Evolutionary conservation across 176 grass and related monocot species (phyloP), one percentile per base, ranked within the genome.

Genomic region (Rhynchospora tenuis): DNA sequence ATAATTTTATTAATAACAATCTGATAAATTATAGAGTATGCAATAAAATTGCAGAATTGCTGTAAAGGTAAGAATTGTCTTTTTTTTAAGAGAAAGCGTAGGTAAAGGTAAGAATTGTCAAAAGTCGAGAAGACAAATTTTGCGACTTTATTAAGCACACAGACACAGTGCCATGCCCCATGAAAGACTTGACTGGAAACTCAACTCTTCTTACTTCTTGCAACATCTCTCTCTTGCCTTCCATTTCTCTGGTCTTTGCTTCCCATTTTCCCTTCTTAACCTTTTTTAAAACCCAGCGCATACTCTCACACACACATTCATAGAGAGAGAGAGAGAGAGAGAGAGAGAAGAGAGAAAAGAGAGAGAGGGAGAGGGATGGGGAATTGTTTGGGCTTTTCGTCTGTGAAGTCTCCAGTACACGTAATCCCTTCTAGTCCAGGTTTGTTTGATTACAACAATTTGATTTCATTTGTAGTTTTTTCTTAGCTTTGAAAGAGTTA

Each of bases 381-480:
- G 61, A 94, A 94, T 80, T 85, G 90, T 59, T 91, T 89, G 61
- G 79, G 85, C 17, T 55, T 72, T 64, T 64, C 45, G 5, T 82
- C 80, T 19, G 45, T 2, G 9, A 31, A 88, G 44, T 84, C 52
- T 50, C 83, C 79, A 15, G 64, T 52, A 88, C 87, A 89, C 84
- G 73, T 83, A 76, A 78, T 77, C 68, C 78, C 91, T 0, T 83
- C 84, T 10, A 94, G 87, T 83, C 66, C 92, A 86, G 89, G 92
- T 91, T 68, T 89, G n/a, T 66, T 22, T 44, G 9, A 12, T 27
- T 64, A 12, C 38, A 62, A 58, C 28, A 27, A 24, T 81, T 63
- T 17, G 23, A 38, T 42, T 59, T 28, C 48, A 17, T 56, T 79
- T 42, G 15, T 15, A 19, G 15, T 17, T 33, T 0, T 4, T 9